phyloP scores from a whole-genome alignment of 1,284 basidiomycete genomes.

The Chalciporus sp. region DNA sequence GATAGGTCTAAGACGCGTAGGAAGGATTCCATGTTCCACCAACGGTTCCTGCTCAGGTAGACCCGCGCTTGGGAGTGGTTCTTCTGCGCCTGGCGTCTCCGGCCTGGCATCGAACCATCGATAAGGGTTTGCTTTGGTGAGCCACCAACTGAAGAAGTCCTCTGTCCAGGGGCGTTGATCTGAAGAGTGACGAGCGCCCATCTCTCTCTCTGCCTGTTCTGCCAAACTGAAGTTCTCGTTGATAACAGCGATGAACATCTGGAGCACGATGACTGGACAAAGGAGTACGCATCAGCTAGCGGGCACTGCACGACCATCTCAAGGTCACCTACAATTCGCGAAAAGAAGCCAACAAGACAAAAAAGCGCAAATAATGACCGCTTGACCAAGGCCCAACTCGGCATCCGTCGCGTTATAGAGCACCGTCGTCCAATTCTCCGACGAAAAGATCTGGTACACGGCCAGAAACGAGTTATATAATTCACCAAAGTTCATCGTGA shows the following conservation, averaged over 20 bases:
- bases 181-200: slow-evolving; percentile 77
- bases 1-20: slow-evolving; percentile 32
- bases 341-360: slow-evolving; percentile 89
- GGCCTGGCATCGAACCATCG: slow-evolving; percentile 76
- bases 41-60: slow-evolving; percentile 77
- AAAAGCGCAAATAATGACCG: slow-evolving; percentile 76
- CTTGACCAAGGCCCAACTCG: slow-evolving; percentile 72
- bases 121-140: slow-evolving; percentile 87
- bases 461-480: slow-evolving; percentile 89
- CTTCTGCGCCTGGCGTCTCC: slow-evolving; percentile 72
- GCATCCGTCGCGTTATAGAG: slow-evolving; percentile 73
- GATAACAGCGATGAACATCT: slow-evolving; percentile 99
- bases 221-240: slow-evolving; percentile 96
- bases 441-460: slow-evolving; percentile 92
- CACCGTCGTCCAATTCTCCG: slow-evolving; percentile 92
- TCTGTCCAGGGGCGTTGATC: slow-evolving; percentile 55
- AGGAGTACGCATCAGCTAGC: background rate
- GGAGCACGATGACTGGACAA: slow-evolving; percentile 84
- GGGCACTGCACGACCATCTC: background rate
- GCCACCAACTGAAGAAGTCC: slow-evolving; percentile 63
- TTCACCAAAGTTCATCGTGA: slow-evolving; percentile 83
- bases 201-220: slow-evolving; percentile 86
- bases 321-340: slow-evolving; percentile 76
- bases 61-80: slow-evolving; percentile 71
- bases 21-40: slow-evolving; percentile 60